Evolutionary conservation across 306 rosid species (phyloP).

Genomic region (Fagus crenata): DNA sequence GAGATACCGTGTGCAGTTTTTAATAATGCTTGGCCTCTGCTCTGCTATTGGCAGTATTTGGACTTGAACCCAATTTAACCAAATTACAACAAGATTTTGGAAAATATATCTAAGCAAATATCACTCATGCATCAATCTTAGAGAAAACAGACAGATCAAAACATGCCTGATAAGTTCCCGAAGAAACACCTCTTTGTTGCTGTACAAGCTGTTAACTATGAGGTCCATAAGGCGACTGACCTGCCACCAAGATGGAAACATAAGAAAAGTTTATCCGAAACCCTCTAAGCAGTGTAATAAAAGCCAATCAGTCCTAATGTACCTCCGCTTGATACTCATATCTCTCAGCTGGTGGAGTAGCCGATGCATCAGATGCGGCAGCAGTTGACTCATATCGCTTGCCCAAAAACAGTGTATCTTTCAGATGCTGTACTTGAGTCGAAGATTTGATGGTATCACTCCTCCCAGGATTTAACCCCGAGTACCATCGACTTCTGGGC

Average conservation of each 20-base stretch:
- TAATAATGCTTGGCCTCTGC: not conserved
- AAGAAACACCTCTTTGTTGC: slow-evolving; percentile 95
- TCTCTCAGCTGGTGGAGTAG: slow-evolving; percentile 56
- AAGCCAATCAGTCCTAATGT: not conserved
- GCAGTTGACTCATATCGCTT: slow-evolving; percentile 77
- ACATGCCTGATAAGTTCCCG: slow-evolving; percentile 90
- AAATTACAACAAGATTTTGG: not conserved
- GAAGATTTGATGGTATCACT: slow-evolving; percentile 25
- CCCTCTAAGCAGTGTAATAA: not conserved
- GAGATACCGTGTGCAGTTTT: not conserved
- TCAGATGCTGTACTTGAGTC: slow-evolving; percentile 27
- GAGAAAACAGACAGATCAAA: not conserved
- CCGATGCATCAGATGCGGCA: slow-evolving; percentile 67
- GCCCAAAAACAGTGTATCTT: slow-evolving; percentile 38
- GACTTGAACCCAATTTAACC: not conserved
- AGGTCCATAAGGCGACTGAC: slow-evolving; percentile 99
- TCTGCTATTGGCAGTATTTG: not conserved
- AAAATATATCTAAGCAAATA: not conserved
- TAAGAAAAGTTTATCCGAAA: not conserved
- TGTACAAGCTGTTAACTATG: slow-evolving; percentile 93
- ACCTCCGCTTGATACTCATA: slow-evolving; percentile 97
- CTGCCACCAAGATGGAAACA: slow-evolving; percentile 42
- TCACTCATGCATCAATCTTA: not conserved
- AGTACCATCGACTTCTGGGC: slow-evolving; percentile 54
- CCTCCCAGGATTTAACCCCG: slow-evolving; percentile 44